Evolutionary conservation across 1,284 basidiomycete genomes (phyloP), one percentile per base, ranked within the genome.

Genomic region (Phylloboletellus chloephorus): DNA sequence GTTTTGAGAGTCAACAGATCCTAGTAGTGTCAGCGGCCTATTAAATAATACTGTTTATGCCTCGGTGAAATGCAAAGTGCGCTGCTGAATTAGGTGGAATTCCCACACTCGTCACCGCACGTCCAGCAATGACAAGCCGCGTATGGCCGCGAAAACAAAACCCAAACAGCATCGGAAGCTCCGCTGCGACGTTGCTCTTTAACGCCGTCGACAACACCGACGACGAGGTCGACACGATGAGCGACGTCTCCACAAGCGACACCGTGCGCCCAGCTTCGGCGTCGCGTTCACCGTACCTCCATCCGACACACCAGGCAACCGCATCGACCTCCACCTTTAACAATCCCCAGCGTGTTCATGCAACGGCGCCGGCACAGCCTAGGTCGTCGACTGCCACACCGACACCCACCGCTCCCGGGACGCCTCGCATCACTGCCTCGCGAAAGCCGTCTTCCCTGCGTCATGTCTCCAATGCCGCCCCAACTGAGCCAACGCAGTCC

Each of bases 291-390:
- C 58, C 58, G 7, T 60, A 60, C 28, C 33, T 61, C 31, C 58
- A 60, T 24, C 26, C 55, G 32, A 44, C 55, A 0, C 58, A 63
- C 41, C 58, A 60, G 9, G 58, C 58, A 1, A 64, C 60, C 6
- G 58, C 58, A 6, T 60, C 58, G 2, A 49, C 61, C 4, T 60
- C 61, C 25, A 60, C 58, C 7, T 60, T 60, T 33, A 64, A 59
- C 43, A 39, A 35, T 11, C 6, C 30, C 24, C 42, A 43, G 4
- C 23, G 33, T 2, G 31, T 38, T 3, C 44, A 13, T 5, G 7
- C 32, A 7, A 4, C 35, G 12, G 7, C 36, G 0, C n/a, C 38
- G 0, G 6, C 44, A 0, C 47, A 29, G 1, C 22, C 44, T 2
- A 28, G 21, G 5, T 36, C 51, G 4, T 37, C 50, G 0, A 43